Conservation (phyloP, 371 early-diverging fungal species). For the Aphelidium insulamus region DNA sequence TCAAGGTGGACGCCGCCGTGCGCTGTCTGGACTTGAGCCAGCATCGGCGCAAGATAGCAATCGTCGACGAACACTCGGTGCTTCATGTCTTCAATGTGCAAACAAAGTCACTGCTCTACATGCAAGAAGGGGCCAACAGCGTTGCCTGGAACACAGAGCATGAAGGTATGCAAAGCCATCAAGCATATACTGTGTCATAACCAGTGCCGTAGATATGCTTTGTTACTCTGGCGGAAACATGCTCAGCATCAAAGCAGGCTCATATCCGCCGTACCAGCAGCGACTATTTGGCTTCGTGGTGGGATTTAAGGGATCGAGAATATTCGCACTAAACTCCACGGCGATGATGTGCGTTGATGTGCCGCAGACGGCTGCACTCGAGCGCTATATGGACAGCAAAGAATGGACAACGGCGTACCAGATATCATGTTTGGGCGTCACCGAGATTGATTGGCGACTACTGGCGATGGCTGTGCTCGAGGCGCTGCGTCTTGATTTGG, state of each 20-base stretch:
- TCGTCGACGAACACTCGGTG: slow-evolving; percentile 22
- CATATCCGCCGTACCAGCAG: slow-evolving; percentile 16
- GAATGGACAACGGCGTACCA: slow-evolving; percentile 14
- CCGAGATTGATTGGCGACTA: slow-evolving; percentile 20
- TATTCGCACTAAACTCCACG: slow-evolving; percentile 17
- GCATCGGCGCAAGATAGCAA: slow-evolving; percentile 15
- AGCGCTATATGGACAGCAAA: slow-evolving; percentile 16
- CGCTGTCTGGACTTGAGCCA: slow-evolving; percentile 20
- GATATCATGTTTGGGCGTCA: slow-evolving; percentile 19
- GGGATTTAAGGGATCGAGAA: slow-evolving; percentile 21
- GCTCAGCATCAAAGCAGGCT: slow-evolving; percentile 18
- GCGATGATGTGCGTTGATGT: slow-evolving; percentile 21
- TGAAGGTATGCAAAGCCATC: too few relatives aligned
- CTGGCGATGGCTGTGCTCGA: slow-evolving; percentile 18
- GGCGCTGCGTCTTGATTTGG: slow-evolving; percentile 13
- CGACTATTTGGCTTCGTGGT: slow-evolving; percentile 25
- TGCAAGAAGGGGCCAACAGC: slow-evolving; percentile 20
- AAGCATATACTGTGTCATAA: too few relatives aligned
- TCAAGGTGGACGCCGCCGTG: slow-evolving; percentile 12
- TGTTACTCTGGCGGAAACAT: slow-evolving; percentile 20
- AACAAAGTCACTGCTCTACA: slow-evolving; percentile 18
- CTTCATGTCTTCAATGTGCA: slow-evolving; percentile 16
- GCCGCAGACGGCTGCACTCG: slow-evolving; percentile 17
- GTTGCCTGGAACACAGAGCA: slow-evolving; percentile 25
- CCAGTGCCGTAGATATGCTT: too few relatives aligned